These are phyloP conservation scores for Wickerhamiella kurtzmanii DNA, from an alignment of 805 yeast species.

Conservation along the genomic window DNA sequence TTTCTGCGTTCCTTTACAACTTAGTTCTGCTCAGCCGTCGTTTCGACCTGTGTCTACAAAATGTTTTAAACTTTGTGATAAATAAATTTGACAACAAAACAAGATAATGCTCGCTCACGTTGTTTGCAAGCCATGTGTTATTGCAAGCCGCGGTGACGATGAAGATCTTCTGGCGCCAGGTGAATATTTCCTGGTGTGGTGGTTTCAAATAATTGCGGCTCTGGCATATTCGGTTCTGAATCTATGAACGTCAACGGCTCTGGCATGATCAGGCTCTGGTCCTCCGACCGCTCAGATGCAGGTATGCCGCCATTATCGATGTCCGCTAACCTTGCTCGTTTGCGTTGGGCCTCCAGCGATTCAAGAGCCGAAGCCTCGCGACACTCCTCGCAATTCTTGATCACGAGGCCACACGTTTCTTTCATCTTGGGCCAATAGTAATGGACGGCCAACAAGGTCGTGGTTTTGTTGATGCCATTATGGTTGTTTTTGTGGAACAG, in stretches of 20 bases:
- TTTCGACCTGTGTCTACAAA: too few species aligned
- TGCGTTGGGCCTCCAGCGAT: neutral
- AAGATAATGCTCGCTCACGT: too few species aligned
- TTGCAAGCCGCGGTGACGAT: too few species aligned
- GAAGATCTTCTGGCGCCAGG: neutral
- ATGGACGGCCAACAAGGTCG: conserved; percentile 58
- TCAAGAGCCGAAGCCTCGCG: conserved; percentile 3
- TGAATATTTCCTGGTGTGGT: neutral
- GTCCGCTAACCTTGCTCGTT: neutral
- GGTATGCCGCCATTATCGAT: too few species aligned
- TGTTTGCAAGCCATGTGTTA: too few species aligned
- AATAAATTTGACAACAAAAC: too few species aligned
- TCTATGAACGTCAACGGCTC: too few species aligned
- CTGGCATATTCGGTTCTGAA: too few species aligned
- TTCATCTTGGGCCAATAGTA: conserved; percentile 90
- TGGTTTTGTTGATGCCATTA: conserved; percentile 80
- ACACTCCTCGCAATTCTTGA: conserved; percentile 65
- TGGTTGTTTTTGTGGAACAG: conserved; percentile 55
- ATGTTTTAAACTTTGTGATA: too few species aligned
- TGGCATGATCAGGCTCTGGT: too few species aligned
- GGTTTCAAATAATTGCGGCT: conserved; percentile 6
- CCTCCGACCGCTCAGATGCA: too few species aligned
- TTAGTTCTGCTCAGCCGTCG: too few species aligned
- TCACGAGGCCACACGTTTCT: conserved; percentile 69
- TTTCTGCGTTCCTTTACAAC: neutral